Evolutionary conservation across 176 grass and related monocot genomes (phyloP).

Genomic region (Bonia amplexicaulis): DNA sequence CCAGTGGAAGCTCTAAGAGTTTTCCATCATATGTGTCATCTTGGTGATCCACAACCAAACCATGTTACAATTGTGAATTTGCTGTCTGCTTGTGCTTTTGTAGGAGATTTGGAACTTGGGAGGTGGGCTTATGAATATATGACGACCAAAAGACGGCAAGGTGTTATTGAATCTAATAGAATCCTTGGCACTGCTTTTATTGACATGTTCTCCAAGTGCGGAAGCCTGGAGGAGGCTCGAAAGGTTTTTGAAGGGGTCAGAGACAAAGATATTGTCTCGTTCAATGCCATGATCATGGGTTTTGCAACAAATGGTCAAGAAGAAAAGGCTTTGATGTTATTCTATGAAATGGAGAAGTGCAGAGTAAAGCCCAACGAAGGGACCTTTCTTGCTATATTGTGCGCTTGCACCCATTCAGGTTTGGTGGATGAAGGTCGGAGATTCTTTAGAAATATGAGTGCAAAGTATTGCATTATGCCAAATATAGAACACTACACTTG

Average conservation of each 20-base stretch:
- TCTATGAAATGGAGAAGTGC: slow-evolving; percentile 8
- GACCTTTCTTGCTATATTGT: slow-evolving; percentile 19
- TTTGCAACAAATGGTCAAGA: slow-evolving; percentile 5
- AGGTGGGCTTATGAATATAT: slow-evolving; percentile 18
- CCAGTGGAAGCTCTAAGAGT: slow-evolving; percentile 11
- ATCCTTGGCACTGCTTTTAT: slow-evolving; percentile 18
- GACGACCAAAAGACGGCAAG: background rate
- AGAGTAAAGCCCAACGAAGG: background rate
- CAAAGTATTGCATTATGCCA: background rate
- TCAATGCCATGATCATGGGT: slow-evolving; percentile 30
- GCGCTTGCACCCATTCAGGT: slow-evolving; percentile 16
- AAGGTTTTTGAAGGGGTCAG: background rate
- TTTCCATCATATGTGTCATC: slow-evolving; percentile 3
- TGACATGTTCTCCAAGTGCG: slow-evolving; percentile 26
- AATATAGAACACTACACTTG: slow-evolving; percentile 20
- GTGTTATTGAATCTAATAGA: background rate
- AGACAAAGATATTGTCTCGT: background rate
- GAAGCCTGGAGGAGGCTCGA: slow-evolving; percentile 10
- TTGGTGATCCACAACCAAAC: background rate
- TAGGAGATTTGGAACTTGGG: slow-evolving; percentile 21
- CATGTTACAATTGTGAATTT: slow-evolving; percentile 18
- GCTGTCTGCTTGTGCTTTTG: slow-evolving; percentile 15
- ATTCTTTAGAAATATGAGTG: background rate
- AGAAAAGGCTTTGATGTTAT: slow-evolving; percentile 1
- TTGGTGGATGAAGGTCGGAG: slow-evolving; percentile 16